A percentile compares a stretch with the other conserved stretches of the same genome.
phyloP scores from a whole-genome alignment of 2,329 filamentous ascomycete genomes.

The Pseudogymnoascus sp. region DNA sequence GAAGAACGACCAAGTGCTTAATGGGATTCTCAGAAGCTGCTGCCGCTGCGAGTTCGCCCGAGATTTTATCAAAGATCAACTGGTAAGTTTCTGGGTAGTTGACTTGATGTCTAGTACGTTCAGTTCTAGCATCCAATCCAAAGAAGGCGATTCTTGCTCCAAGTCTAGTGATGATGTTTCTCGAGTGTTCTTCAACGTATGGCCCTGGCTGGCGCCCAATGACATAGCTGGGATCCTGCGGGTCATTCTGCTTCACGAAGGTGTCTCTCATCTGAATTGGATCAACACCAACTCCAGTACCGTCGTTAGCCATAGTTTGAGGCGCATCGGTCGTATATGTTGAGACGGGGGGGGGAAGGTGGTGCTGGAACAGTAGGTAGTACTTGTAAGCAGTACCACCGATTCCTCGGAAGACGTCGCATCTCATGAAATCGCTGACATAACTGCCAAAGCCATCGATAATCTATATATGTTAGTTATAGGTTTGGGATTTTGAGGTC shows the following conservation, averaged over 20 bases:
- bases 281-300: conserved; percentile 49
- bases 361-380: conserved; percentile 96
- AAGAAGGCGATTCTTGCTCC: conserved; percentile 77
- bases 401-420: conserved; percentile 82
- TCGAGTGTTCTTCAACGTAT: conserved; percentile 81
- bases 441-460: conserved; percentile 94
- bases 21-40: conserved; percentile 64
- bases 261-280: conserved; percentile 64
- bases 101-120: conserved; percentile 87
- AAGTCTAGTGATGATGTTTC: conserved; percentile 77
- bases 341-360: conserved; percentile 72
- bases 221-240: conserved; percentile 57
- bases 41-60: conserved; percentile 62
- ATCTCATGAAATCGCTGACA: conserved; percentile 85
- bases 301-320: conserved; percentile 54
- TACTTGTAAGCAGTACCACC: conserved; percentile 94
- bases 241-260: conserved; percentile 55
- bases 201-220: conserved; percentile 60
- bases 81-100: conserved; percentile 92
- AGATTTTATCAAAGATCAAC: conserved; percentile 67
- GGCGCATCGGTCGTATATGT: conserved; percentile 65
- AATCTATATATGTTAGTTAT: conserved; percentile 43
- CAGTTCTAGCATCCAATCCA: conserved; percentile 86
- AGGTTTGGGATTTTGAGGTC: conserved; percentile 32
- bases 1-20: conserved; percentile 76